Conservation (phyloP, 2,329 filamentous ascomycete species). For the Fusarium sp. region DNA sequence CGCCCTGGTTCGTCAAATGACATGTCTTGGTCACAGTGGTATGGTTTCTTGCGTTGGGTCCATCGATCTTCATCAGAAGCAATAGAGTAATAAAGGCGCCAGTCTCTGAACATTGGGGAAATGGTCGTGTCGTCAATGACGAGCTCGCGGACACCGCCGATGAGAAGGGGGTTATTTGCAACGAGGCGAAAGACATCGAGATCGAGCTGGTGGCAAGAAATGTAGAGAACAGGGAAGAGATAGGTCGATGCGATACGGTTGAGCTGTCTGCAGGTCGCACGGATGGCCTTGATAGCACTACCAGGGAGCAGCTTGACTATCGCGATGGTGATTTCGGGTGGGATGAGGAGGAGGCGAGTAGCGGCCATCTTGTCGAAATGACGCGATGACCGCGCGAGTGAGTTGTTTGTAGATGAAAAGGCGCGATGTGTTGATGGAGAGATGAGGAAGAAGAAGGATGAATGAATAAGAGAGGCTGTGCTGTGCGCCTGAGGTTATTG, state of each 20-base stretch:
- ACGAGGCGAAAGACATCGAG: slow-evolving; percentile 10
- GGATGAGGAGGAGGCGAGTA: not conserved
- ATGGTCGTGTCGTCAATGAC: slow-evolving; percentile 31
- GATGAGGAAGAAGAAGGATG: no score
- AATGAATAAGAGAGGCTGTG: no score
- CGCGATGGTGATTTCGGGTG: not conserved
- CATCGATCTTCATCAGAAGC: no score
- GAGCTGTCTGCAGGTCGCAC: not conserved
- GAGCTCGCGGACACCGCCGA: slow-evolving; percentile 8
- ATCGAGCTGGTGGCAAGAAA: slow-evolving; percentile 25
- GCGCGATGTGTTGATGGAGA: not conserved
- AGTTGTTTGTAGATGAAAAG: not conserved
- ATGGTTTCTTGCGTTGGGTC: no score
- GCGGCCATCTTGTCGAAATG: not conserved
- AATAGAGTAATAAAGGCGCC: not conserved
- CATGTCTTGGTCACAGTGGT: no score
- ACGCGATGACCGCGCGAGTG: not conserved
- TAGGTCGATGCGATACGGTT: not conserved
- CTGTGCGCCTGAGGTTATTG: no score
- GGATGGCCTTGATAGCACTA: not conserved
- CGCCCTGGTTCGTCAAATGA: no score
- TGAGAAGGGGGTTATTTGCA: not conserved
- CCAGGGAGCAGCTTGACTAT: not conserved
- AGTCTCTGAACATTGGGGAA: not conserved
- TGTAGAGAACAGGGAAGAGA: slow-evolving; percentile 2